Evolutionary conservation across 2,329 filamentous ascomycete species (phyloP).

Genomic region (Shiraia sp.): DNA sequence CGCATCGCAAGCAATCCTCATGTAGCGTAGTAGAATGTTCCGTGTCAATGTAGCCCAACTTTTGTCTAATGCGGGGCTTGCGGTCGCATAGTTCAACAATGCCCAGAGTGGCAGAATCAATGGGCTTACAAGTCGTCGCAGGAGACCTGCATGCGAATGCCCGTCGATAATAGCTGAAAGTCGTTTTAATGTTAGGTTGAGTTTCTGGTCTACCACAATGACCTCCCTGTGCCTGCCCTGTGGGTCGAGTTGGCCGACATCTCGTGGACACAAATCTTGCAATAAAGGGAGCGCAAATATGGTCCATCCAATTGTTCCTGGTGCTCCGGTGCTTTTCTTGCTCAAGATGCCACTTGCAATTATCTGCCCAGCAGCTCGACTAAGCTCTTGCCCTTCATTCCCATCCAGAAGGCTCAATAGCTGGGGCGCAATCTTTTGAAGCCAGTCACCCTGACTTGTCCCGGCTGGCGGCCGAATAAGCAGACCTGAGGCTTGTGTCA

Average conservation of each 20-base stretch:
- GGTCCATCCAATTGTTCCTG: conserved; percentile 64
- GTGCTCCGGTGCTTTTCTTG: conserved; percentile 65
- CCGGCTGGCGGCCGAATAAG: conserved; percentile 63
- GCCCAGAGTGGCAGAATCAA: conserved; percentile 67
- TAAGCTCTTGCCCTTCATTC: conserved; percentile 59
- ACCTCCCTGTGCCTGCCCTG: conserved; percentile 54
- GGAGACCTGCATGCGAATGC: conserved; percentile 68
- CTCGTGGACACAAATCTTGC: conserved; percentile 52
- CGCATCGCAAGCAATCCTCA: conserved; percentile 60
- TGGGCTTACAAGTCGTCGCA: conserved; percentile 63
- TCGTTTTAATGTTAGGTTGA: conserved; percentile 59
- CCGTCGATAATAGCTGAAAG: conserved; percentile 62
- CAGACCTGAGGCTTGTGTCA: conserved; percentile 65
- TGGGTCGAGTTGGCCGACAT: conserved; percentile 28
- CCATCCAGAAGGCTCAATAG: conserved; percentile 66
- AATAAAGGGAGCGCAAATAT: conserved; percentile 64
- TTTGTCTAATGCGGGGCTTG: conserved; percentile 29
- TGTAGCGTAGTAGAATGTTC: conserved; percentile 47
- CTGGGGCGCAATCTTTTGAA: conserved; percentile 63
- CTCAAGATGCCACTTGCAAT: conserved; percentile 70
- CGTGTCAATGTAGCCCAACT: conserved; percentile 29
- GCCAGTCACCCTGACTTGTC: conserved; percentile 63
- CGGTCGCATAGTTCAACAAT: conserved; percentile 57
- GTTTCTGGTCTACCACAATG: conserved; percentile 53
- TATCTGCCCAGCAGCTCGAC: conserved; percentile 63